Conservation (phyloP, 2,329 filamentous ascomycete species). For the Teratosphaeria zuluensis region DNA sequence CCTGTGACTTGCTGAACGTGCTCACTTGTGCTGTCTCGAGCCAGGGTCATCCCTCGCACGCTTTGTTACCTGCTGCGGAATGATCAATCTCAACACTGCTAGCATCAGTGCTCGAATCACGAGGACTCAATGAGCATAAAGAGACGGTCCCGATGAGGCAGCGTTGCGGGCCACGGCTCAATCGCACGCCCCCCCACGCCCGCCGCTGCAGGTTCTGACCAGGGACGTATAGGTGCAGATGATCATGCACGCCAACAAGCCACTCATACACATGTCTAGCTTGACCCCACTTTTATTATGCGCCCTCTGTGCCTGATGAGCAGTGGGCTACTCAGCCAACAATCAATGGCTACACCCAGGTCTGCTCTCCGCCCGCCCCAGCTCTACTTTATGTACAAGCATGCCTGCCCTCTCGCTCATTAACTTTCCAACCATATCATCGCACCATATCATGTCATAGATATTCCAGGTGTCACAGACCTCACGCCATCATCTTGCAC, state of each 20-base stretch:
- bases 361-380: neutral
- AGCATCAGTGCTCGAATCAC: neutral
- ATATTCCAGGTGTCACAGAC: neutral
- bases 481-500: constrained; percentile 2
- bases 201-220: neutral
- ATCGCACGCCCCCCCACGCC: neutral
- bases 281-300: neutral
- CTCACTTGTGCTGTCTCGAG: neutral
- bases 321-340: constrained; percentile 1
- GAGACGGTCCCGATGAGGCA: neutral
- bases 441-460: constrained; percentile 2
- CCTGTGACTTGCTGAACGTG: neutral
- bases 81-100: neutral
- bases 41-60: neutral
- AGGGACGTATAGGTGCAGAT: neutral
- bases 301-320: neutral
- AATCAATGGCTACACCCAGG: neutral
- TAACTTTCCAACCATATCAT: neutral
- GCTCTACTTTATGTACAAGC: constrained; percentile 3
- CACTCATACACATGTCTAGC: neutral
- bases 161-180: neutral
- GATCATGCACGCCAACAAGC: neutral
- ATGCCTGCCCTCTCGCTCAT: neutral
- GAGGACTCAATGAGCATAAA: neutral
- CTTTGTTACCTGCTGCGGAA: neutral